Percentiles rank a stretch among this genome's conserved stretches.
Evolutionary conservation across 495 filamentous ascomycete species (phyloP).

Genomic region (Aspergillus affinis): DNA sequence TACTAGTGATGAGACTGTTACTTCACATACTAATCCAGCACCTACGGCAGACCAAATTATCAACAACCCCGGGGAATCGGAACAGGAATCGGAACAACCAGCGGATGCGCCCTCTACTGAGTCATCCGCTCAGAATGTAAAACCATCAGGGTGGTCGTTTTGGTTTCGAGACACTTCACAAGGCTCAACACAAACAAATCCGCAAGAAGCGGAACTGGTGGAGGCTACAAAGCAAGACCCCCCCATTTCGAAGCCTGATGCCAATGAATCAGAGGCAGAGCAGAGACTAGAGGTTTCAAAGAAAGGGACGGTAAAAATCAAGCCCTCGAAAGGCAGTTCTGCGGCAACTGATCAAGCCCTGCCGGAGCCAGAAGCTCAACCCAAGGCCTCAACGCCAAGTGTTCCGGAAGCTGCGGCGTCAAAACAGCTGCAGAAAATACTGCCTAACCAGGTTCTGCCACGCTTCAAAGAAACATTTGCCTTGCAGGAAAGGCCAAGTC

Average conservation of each 20-base stretch:
- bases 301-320: conserved; percentile 40
- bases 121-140: conserved; percentile 30
- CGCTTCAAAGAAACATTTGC: conserved; percentile 67
- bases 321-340: conserved; percentile 46
- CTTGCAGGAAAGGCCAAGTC: conserved; percentile 64
- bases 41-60: conserved; percentile 20
- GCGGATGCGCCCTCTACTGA: conserved; percentile 22
- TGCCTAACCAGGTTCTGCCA: conserved; percentile 68
- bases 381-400: conserved; percentile 32
- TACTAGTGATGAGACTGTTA: conserved; percentile 25
- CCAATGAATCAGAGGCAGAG: conserved; percentile 25
- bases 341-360: conserved; percentile 34
- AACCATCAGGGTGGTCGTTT: conserved; percentile 79
- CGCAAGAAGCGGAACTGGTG: conserved; percentile 52
- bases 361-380: conserved; percentile 32
- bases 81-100: conserved; percentile 22
- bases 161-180: conserved; percentile 70
- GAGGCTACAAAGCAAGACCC: conserved; percentile 66
- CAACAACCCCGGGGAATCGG: conserved; percentile 6
- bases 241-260: conserved; percentile 16
- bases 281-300: conserved; percentile 46
- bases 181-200: conserved; percentile 29
- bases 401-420: conserved; percentile 40
- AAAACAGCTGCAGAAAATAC: conserved; percentile 43
- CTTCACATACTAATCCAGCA: conserved; percentile 12